Evolutionary conservation across 73 alveolate genomes (phyloP).

Genomic region (Paramecium pentaurelia): DNA sequence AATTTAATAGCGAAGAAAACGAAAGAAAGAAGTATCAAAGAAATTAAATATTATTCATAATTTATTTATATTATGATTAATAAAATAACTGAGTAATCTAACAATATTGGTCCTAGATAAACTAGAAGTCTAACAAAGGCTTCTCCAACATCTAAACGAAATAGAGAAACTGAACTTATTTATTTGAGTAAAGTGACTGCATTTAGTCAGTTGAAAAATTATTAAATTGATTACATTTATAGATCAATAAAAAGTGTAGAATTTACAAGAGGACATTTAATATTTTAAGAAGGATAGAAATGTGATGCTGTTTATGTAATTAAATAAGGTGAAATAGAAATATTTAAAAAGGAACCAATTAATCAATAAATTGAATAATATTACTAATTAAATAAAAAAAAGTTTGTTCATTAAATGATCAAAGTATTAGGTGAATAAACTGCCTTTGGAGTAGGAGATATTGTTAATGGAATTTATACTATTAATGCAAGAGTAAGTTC

Average conservation of each 20-base stretch:
- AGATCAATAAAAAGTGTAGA: neutral
- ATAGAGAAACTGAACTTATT: neutral
- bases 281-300: neutral
- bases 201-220: neutral
- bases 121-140: neutral
- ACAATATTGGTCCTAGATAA: neutral
- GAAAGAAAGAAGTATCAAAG: neutral
- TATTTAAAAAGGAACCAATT: neutral
- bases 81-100: neutral
- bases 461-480: neutral
- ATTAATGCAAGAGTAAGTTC: neutral
- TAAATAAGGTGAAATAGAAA: neutral
- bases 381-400: neutral
- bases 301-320: neutral
- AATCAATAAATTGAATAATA: neutral
- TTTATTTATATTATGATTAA: neutral
- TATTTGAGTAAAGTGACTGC: neutral
- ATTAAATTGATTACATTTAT: neutral
- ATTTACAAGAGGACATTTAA: neutral
- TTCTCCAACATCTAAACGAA: neutral
- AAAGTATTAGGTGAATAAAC: neutral
- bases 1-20: neutral
- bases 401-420: neutral
- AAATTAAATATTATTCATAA: neutral
- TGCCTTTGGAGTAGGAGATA: conserved; percentile 1